Percentiles rank a stretch among this genome's conserved stretches.
Conservation (phyloP, 768 basidiomycete species). For the Dacryopinax spathularia region DNA sequence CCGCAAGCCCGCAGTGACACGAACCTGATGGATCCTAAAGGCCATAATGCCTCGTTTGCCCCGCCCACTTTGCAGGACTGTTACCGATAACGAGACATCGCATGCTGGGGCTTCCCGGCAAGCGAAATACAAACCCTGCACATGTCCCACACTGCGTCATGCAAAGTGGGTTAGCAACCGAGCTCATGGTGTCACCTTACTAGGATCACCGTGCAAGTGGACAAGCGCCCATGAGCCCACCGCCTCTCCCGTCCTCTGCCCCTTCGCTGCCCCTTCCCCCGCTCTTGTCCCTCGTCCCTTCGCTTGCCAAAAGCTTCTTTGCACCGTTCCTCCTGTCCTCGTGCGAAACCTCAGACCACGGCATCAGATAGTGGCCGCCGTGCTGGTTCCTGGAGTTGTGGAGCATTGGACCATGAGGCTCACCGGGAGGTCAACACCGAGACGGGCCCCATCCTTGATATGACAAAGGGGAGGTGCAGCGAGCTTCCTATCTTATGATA, state of each 20-base stretch:
- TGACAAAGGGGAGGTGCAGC: not conserved
- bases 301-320: not conserved
- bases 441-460: not conserved
- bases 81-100: not conserved
- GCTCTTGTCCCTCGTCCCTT: not conserved
- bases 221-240: too few relatives aligned
- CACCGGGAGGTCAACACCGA: not conserved
- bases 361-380: not conserved
- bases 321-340: not conserved
- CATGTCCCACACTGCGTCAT: too few relatives aligned
- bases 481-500: not conserved
- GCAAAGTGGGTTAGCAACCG: not conserved
- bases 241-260: too few relatives aligned
- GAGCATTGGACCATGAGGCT: not conserved
- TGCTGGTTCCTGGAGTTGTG: not conserved
- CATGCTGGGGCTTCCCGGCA: not conserved
- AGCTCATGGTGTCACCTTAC: not conserved
- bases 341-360: not conserved
- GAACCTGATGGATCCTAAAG: not conserved
- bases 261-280: not conserved
- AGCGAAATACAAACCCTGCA: not conserved
- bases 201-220: not conserved
- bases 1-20: too few relatives aligned
- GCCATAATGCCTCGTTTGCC: not conserved
- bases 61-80: not conserved